Conservation (phyloP, 352 stramenopile genomes). For the Phytophthora tubulina region DNA sequence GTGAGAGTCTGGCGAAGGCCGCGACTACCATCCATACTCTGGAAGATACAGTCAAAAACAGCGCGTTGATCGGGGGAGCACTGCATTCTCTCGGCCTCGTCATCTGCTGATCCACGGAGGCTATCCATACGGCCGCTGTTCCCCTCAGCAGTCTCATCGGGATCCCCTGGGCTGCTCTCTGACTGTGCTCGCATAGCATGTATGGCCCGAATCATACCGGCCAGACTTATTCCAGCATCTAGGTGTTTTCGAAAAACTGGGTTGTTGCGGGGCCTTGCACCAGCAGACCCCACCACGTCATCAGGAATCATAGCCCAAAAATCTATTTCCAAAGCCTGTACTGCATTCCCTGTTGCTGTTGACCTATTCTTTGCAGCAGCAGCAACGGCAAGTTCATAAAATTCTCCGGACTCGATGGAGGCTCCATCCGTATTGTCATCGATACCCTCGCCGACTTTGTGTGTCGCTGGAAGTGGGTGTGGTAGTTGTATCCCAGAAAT, state of each 20-base stretch:
- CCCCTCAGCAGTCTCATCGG: too few relatives aligned
- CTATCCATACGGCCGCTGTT: too few relatives aligned
- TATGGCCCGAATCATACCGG: neutral
- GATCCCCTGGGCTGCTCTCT: too few relatives aligned
- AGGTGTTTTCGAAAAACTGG: neutral
- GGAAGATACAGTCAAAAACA: slow-evolving; percentile 10
- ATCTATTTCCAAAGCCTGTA: neutral
- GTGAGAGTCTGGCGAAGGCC: slow-evolving; percentile 7
- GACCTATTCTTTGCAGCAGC: too few relatives aligned
- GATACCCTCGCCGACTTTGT: neutral
- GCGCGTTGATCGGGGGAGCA: slow-evolving; percentile 21
- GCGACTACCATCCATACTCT: neutral
- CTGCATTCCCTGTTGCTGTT: too few relatives aligned
- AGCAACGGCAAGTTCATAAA: too few relatives aligned
- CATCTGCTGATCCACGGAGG: neutral
- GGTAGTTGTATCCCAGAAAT: slow-evolving; percentile 10
- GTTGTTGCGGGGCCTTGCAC: neutral
- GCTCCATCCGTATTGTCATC: neutral
- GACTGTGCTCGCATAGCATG: neutral
- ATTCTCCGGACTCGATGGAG: too few relatives aligned
- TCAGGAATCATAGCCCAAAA: neutral
- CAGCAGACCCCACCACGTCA: too few relatives aligned
- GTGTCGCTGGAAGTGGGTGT: too few relatives aligned
- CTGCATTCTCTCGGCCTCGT: neutral
- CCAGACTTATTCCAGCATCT: neutral